phyloP scores from a whole-genome alignment of 2,329 filamentous ascomycete genomes.

The Claviceps capensis region DNA sequence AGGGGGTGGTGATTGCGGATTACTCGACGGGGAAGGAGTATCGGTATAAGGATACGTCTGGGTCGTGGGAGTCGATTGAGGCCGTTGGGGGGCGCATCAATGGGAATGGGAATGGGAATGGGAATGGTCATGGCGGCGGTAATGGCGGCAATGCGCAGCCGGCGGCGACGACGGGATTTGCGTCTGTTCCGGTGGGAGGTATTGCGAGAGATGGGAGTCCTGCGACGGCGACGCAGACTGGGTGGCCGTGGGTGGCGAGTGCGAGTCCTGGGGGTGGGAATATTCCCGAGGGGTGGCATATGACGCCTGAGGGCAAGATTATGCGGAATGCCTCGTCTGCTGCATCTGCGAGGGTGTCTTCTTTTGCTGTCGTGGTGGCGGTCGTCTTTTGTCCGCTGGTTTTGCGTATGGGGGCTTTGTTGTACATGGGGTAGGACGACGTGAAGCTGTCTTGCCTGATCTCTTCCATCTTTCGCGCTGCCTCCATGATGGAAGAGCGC shows the following conservation, averaged over 20 bases:
- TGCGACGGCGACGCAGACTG: constrained; percentile 41
- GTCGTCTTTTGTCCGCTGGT: constrained; percentile 5
- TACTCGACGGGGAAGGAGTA: constrained; percentile 88
- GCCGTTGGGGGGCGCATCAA: constrained; percentile 69
- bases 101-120: constrained; percentile 45
- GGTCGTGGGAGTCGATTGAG: constrained; percentile 69
- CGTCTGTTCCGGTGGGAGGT: constrained; percentile 47
- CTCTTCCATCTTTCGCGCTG: too few relatives aligned
- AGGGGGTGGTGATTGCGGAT: constrained; percentile 64
- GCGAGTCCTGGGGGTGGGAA: constrained; percentile 37
- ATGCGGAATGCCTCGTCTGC: constrained; percentile 47
- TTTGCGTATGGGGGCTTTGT: too few relatives aligned
- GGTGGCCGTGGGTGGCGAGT: constrained; percentile 54
- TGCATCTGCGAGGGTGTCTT: neutral
- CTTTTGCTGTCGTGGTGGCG: constrained; percentile 7
- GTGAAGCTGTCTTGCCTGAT: too few relatives aligned
- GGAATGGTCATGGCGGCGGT: constrained; percentile 32
- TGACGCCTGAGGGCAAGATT: constrained; percentile 67
- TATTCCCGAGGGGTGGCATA: constrained; percentile 69
- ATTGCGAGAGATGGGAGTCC: constrained; percentile 43
- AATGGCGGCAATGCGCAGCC: constrained; percentile 38
- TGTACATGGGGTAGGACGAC: too few relatives aligned
- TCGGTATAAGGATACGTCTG: constrained; percentile 63
- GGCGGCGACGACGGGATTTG: constrained; percentile 46
- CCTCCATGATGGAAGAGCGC: too few relatives aligned